Base-by-base conservation (phyloP, 2,329 filamentous ascomycete species). In the Leptographium lundbergii region DNA sequence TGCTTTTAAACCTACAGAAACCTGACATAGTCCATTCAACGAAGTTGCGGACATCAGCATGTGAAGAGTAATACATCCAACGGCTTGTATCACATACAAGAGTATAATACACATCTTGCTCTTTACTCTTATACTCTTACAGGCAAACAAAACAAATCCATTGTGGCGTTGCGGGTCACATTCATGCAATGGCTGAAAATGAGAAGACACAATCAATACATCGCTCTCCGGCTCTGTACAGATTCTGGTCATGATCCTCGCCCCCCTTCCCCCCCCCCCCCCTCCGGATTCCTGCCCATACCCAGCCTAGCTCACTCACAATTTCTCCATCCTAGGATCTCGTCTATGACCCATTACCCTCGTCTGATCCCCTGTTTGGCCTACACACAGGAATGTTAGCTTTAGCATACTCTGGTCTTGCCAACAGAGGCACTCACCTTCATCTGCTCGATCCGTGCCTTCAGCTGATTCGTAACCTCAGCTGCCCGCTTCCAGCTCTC, bases 391-490 rank as follows among this genome's bases (percentile, higher is more conserved):
- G 42, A 25, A 36, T 27, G n/a, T 29, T 53, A 42, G 42, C 24
- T 25, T 42, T 13, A 13, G 39, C 17, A n/a, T 45, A n/a, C 19
- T 45, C 42, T 17, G 6, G 14, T 4, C 6, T 24, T 24, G 29
- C 5, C 2, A 34, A 24, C 10, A 17, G 24, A 57, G 19, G 2
- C 47, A 67, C 74, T 65, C 67, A 82, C 83, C 81, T 97, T 99
- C 94, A 99, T 99, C 78, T 94, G 88, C 77, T 97, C 94, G 72
- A 99, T 99, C 70, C 94, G 84, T 57, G 92, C 91, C 77, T 97
- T 99, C 68, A 99, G 73, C 71, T 96, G 94, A 72, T 91, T 96
- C 58, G 94, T 99, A 60, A 99, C 94, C 75, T 99, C 94, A 2
- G 94, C 94, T 22, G 94, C 94, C 65, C 94, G 81, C 75, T 91